phyloP scores from a whole-genome alignment of 257 asterid genomes.

The Solanum sejunctum region DNA sequence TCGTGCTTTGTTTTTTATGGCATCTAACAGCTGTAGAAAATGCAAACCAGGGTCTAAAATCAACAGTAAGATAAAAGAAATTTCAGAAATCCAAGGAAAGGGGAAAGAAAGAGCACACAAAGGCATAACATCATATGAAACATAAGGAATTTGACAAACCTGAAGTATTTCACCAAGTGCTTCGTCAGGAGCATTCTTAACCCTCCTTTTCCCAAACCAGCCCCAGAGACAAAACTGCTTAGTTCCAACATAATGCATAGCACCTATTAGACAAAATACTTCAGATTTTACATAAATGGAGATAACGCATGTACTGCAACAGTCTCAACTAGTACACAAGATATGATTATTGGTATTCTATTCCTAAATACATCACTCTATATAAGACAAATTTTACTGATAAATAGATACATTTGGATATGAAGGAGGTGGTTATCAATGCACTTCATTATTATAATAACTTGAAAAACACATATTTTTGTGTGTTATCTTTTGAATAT shows the following conservation, averaged over 20 bases:
- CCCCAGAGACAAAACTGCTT: slow-evolving; percentile 92
- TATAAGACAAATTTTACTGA: not conserved
- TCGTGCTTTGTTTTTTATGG: not conserved
- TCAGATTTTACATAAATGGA: slow-evolving; percentile 40
- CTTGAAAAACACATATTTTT: too few species aligned
- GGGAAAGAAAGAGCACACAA: not conserved
- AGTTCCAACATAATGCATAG: slow-evolving; percentile 13
- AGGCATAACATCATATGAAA: not conserved
- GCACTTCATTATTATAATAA: too few species aligned
- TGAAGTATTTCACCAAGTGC: slow-evolving; percentile 79
- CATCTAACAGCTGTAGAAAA: not conserved
- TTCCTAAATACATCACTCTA: not conserved
- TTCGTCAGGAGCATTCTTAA: slow-evolving; percentile 88
- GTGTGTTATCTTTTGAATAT: too few species aligned
- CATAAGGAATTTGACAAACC: slow-evolving; percentile 15
- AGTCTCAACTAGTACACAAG: too few species aligned
- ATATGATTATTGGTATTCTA: not conserved
- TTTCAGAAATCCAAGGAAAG: slow-evolving; percentile 4
- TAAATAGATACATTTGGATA: too few species aligned
- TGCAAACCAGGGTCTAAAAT: not conserved
- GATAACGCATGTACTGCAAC: not conserved
- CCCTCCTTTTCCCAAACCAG: slow-evolving; percentile 98
- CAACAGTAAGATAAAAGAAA: not conserved
- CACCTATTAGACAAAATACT: slow-evolving; percentile 6
- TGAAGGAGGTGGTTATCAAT: too few species aligned